Evolutionary conservation across 2,329 filamentous ascomycete species (phyloP).

Genomic region (Fusarium sp.): DNA sequence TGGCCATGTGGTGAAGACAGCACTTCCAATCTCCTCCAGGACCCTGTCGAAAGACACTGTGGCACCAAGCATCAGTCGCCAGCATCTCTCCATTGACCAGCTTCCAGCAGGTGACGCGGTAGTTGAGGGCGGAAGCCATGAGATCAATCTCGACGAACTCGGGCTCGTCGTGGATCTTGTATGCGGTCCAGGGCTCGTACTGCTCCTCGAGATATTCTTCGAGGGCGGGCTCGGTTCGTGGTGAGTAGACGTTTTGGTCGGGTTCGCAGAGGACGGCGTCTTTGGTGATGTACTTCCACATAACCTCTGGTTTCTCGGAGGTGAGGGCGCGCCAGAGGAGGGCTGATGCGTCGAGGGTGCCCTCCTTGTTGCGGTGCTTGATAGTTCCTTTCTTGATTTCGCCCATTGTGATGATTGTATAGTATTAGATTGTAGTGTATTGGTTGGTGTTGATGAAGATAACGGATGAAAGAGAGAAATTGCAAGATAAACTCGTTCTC

Average conservation of each 20-base stretch:
- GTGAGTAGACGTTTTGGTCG: conserved; percentile 47
- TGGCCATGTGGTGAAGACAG: conserved; percentile 50
- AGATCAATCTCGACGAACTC: conserved; percentile 54
- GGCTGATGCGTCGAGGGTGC: conserved; percentile 50
- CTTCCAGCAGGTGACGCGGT: conserved; percentile 50
- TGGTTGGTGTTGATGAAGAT: background rate
- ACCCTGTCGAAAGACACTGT: conserved; percentile 50
- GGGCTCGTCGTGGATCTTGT: conserved; percentile 51
- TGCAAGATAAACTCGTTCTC: background rate
- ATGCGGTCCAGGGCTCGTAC: conserved; percentile 52
- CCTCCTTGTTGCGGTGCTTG: conserved; percentile 50
- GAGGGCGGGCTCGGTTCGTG: conserved; percentile 47
- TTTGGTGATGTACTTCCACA: conserved; percentile 51
- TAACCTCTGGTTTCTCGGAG: conserved; percentile 47
- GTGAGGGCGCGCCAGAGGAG: conserved; percentile 52
- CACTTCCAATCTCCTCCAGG: conserved; percentile 51
- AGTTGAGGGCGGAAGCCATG: conserved; percentile 49
- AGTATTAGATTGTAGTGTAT: too few relatives aligned
- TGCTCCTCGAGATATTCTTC: conserved; percentile 49
- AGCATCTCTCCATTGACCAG: conserved; percentile 46
- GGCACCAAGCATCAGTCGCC: conserved; percentile 50
- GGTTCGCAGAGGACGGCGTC: conserved; percentile 50
- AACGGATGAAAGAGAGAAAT: background rate
- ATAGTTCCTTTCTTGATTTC: conserved; percentile 46
- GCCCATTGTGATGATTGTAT: conserved; percentile 18